Evolutionary conservation across 495 filamentous ascomycete species (phyloP), one percentile per base, ranked within the genome.

Genomic region (Xylaria castorea): DNA sequence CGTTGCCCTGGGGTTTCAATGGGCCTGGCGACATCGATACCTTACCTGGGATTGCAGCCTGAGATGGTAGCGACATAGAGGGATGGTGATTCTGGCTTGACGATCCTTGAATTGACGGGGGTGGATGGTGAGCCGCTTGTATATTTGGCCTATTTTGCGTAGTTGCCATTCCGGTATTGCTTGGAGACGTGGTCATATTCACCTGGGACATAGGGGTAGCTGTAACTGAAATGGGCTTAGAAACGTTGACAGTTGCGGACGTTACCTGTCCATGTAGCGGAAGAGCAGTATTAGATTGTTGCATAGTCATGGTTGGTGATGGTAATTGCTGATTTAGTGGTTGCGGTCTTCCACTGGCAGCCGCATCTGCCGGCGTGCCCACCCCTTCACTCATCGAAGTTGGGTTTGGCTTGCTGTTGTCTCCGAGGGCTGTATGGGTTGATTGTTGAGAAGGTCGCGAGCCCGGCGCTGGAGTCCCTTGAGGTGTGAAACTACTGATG

Each of bases 401-500:
- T 34, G 27, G 27, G 1, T 38, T 67, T 36, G 68, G 38, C 42
- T 48, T 57, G 65, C 9, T 53, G 67, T 36, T 65, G 72, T 74
- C 46, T 65, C 71, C 62, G 16, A 36, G 4, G 44, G 6, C 7
- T n/a, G 25, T 55, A n/a, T 68, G 30, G 11, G 8, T 22, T 42
- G 66, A 50, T 0, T n/a, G 46, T 18, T 57, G 46, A 40, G 32
- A 20, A 55, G 50, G 32, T 68, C 12, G 20, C 30, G 66, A 57
- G 48, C 34, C 9, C 36, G 57, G 25, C 7, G 27, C 32, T 27
- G 70, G 22, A n/a, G 50, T 42, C 11, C 1, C 34, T 66, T 71
- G 60, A 46, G 60, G 32, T 18, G 61, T 66, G 3, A 71, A 57
- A 12, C 61, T 71, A n/a, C 62, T 53, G 20, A 64, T 64, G 34